Evolutionary conservation across 75 land plant species (phyloP), one percentile per base, ranked within the genome.

Genomic region (Picea sitchensis): DNA sequence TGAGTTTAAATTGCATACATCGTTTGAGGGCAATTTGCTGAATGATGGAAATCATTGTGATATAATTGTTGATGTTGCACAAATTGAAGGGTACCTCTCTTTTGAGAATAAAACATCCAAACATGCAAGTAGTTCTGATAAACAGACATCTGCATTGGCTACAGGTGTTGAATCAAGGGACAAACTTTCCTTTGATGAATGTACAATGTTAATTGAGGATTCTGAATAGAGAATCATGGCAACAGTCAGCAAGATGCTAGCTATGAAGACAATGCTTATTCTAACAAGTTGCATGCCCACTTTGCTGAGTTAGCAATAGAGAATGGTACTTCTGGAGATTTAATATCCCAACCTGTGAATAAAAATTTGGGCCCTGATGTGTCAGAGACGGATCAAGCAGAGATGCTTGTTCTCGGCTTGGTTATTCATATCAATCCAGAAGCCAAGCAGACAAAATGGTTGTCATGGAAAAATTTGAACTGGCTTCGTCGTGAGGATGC

Each of bases 361-460:
- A 58, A 57, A 59, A 80, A 47, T 74, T n/a, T 79, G 36, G 51
- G 78, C 59, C 38, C 78, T 72, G 76, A 79, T 81, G 73, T 26
- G 54, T 61, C 80, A 47, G 6, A 74, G 5, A 61, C 68, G 44
- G 84, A 88, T 63, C 87, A 89, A 6, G 79, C 58, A 44, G 96
- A 96, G 80, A 79, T 96, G 84, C 89, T 82, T 82, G 61, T 96
- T 18, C 96, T 94, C 21, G 96, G 98, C 61, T 83, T 90, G 73
- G 67, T 96, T 14, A 88, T 96, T 75, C 98, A 96, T 82, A 59
- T 96, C 31, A 86, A 90, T 14, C 90, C 81, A 58, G 83, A 86
- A 61, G 58, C 79, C 11, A 81, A 73, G 75, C 76, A 56, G 20
- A 58, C 47, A 1, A 15, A 21, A 17, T 67, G 61, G 26, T 69